Base-by-base conservation (phyloP, 495 filamentous ascomycete species). In the Durotheca rogersii region DNA sequence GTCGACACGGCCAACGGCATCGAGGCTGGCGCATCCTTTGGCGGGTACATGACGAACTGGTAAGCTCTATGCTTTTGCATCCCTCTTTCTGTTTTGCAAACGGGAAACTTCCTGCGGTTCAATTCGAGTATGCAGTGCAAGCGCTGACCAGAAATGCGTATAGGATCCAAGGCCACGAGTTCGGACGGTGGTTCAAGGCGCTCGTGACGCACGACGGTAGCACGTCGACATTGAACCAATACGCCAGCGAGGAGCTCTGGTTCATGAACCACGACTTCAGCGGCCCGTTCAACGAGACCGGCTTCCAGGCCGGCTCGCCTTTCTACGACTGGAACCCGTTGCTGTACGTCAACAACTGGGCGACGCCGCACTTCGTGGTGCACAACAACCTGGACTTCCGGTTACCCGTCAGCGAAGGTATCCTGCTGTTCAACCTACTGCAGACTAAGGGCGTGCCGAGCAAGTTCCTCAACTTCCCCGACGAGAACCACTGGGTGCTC, bases 171-270 rank as follows among this genome's bases (percentile, higher is more conserved):
- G 78, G 77, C 47, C 72, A 77, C 35, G 65, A 67, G 15, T 58
- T 80, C 23, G 77, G 74, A n/a, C 78, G 81, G 41, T 78, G 82
- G 53, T 87, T 87, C 70, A 83, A 83, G 62, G 86, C 86, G 3
- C 73, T 89, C 1, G 84, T 88, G n/a, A 85, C 81, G 34, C 87
- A 91, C 58, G 87, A 89, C 61, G 86, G 86, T 15, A 74, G 84
- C 27, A 86, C 85, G 55, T 83, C 76, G 49, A 85, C 82, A 60
- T 70, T 77, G 0, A 75, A 77, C 11, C 78, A 84, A 57, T 70
- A 88, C 15, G 73, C 79, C 3, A 82, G 75, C 29, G 86, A 89
- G 43, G 86, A 89, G 60, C 78, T 85, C 20, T 89, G 84, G 66
- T 88, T 88, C 67, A 66, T 66, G 63, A 66, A 66, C 61, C 63